phyloP scores from a whole-genome alignment of 1,284 basidiomycete species.

The Austropuccinia psidii region DNA sequence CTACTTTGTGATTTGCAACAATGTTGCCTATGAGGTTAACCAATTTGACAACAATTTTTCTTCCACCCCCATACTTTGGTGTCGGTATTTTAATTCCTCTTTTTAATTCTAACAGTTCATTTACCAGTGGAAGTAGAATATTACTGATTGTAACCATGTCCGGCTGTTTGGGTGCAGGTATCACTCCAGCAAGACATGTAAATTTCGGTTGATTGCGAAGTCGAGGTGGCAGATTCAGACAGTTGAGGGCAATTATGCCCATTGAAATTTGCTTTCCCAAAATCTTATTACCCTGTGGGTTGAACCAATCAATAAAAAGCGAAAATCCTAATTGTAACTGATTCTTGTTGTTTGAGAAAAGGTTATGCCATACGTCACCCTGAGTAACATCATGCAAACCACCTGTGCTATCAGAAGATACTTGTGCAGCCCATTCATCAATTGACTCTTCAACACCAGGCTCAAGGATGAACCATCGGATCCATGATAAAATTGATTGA shows the following conservation, averaged over 20 bases:
- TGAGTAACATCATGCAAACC: background rate
- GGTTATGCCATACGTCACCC: background rate
- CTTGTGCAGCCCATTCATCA: background rate
- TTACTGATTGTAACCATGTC: conserved; percentile 33
- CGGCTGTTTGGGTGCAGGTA: conserved; percentile 29
- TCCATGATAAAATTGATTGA: background rate
- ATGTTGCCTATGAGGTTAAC: background rate
- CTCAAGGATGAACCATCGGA: conserved; percentile 2
- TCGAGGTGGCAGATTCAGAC: conserved; percentile 36
- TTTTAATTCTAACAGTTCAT: conserved; percentile 27
- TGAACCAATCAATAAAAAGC: conserved; percentile 38
- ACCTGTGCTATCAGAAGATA: background rate
- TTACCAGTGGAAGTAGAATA: conserved; percentile 23
- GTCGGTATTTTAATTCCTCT: conserved; percentile 11
- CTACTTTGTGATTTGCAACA: conserved; percentile 9
- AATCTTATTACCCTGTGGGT: conserved; percentile 31
- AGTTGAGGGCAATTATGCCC: conserved; percentile 35
- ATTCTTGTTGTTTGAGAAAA: background rate
- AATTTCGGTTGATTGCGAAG: conserved; percentile 19
- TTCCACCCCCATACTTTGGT: background rate
- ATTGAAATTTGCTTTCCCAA: conserved; percentile 12
- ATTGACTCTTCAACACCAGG: conserved; percentile 2
- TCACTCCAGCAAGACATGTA: conserved; percentile 35
- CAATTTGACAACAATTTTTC: background rate
- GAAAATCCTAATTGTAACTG: conserved; percentile 1